These are phyloP conservation scores for Hyphodiscus sp. DNA, from an alignment of 2,329 filamentous ascomycete genomes.

Conservation along the genomic window DNA sequence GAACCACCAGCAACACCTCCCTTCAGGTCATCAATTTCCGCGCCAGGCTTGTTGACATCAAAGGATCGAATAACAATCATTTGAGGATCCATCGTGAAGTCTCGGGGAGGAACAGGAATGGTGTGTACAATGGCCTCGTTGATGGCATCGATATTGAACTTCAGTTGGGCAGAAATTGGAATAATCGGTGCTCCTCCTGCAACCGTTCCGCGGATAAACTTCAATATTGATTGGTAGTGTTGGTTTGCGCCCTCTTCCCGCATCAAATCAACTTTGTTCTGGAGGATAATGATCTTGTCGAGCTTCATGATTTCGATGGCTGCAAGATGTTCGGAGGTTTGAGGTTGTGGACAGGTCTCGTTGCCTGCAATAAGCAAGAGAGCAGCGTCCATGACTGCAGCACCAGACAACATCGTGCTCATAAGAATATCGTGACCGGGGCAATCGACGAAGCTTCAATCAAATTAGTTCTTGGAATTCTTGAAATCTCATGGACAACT, in stretches of 20 bases:
- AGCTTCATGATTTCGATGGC: conserved; percentile 99
- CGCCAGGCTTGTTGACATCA: conserved; percentile 99
- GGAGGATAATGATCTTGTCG: conserved; percentile 97
- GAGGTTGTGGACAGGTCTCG: conserved; percentile 95
- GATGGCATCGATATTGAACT: conserved; percentile 99
- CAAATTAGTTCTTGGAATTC: conserved; percentile 22
- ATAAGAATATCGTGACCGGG: conserved; percentile 99
- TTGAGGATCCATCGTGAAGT: conserved; percentile 87
- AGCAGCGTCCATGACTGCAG: conserved; percentile 98
- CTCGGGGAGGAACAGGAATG: conserved; percentile 84
- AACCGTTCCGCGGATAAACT: conserved; percentile 96
- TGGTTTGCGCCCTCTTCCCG: conserved; percentile 87
- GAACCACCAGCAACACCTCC: conserved; percentile 96
- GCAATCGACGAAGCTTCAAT: conserved; percentile 84
- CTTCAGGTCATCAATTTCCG: conserved; percentile 96
- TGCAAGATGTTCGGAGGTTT: conserved; percentile 97
- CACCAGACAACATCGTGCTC: conserved; percentile 99
- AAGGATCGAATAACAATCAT: conserved; percentile 99
- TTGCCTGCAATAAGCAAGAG: conserved; percentile 95
- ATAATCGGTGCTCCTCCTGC: conserved; percentile 93
- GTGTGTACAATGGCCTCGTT: conserved; percentile 94
- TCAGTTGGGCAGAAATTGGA: conserved; percentile 93
- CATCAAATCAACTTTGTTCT: conserved; percentile 99
- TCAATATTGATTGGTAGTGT: conserved; percentile 95
- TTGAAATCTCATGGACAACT: conserved; percentile 35